Percentiles rank a stretch among this genome's conserved stretches.
These are phyloP conservation scores for Huiozyma naganishii DNA, from an alignment of 805 yeast species.

Conservation along the genomic window DNA sequence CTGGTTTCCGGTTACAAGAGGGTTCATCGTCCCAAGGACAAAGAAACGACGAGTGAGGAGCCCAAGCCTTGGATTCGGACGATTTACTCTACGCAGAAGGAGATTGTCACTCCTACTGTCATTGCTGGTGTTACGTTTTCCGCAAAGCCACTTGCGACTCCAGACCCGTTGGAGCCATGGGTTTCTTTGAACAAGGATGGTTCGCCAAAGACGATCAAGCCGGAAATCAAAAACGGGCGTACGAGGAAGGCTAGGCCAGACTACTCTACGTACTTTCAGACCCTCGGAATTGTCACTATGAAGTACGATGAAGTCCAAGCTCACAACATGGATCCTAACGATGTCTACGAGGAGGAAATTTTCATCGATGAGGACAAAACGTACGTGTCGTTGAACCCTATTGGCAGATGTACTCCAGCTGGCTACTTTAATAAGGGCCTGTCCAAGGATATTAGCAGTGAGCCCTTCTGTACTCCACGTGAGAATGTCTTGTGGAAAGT, in stretches of 20 bases:
- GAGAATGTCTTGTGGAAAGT: slow-evolving; percentile 47
- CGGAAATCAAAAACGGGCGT: slow-evolving; percentile 62
- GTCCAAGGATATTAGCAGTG: slow-evolving; percentile 44
- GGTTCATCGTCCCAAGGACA: slow-evolving; percentile 28
- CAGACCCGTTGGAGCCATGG: slow-evolving; percentile 73
- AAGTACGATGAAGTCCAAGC: slow-evolving; percentile 58
- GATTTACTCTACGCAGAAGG: slow-evolving; percentile 42
- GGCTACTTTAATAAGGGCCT: slow-evolving; percentile 53
- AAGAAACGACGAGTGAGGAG: slow-evolving; percentile 29
- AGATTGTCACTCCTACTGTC: slow-evolving; percentile 61
- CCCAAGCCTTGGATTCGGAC: slow-evolving; percentile 69
- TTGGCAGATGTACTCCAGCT: slow-evolving; percentile 79
- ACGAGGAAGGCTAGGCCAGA: slow-evolving; percentile 59
- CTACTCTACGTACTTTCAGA: slow-evolving; percentile 67
- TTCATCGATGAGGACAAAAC: slow-evolving; percentile 61
- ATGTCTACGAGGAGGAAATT: slow-evolving; percentile 43
- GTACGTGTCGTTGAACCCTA: slow-evolving; percentile 61
- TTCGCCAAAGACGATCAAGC: slow-evolving; percentile 65
- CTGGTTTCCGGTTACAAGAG: slow-evolving; percentile 11
- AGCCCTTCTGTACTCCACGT: slow-evolving; percentile 78
- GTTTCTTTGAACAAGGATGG: slow-evolving; percentile 68
- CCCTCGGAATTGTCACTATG: slow-evolving; percentile 47
- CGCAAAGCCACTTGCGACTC: slow-evolving; percentile 35
- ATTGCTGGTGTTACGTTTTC: slow-evolving; percentile 46
- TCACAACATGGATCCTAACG: slow-evolving; percentile 58